Base-by-base conservation (phyloP, 2,329 filamentous ascomycete species). In the Neonectria hederae region DNA sequence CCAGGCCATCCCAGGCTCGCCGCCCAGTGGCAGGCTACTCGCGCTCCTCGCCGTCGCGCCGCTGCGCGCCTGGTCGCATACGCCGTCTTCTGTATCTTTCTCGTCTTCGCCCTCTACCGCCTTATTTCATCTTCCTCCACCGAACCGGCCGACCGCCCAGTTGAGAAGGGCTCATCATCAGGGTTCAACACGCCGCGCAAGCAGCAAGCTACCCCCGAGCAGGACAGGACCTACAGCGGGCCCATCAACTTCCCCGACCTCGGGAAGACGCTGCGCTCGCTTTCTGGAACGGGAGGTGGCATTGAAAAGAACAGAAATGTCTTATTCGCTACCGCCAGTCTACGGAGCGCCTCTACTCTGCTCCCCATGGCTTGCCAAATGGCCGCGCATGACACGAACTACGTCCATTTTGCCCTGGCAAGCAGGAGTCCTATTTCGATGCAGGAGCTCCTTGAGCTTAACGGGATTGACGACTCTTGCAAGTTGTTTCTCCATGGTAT, bases 311-410 rank as follows among this genome's bases (percentile, higher is more conserved):
- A 92, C 73, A 86, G 86, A 54, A 94, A 94, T 72, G 85, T 97
- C 17, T 78, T 97, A 3, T 97, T 97, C 75, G 90, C 90, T 5
- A 89, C 92, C 4, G 90, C 92, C 0, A 94, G 86, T 65, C 79
- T 97, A 54, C 87, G 87, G 76, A 96, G 92, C 74, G 88, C 89
- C 17, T 86, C 92, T 0, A 86, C 86, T 32, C 77, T 97, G 57
- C 81, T 97, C 32, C 93, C 94, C 0, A 83, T 97, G 75, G 93
- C 94, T 6, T 98, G 96, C 77, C 87, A 92, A 72, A 97, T 97
- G 94, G 90, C 89, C 7, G 77, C 78, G 22, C 85, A 89, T 77
- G 84, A 86, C 60, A 83, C 86, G 63, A 97, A 89, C 73, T 85
- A 89, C 66, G 93, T 97, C 9, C 95, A 98, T 76, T 90, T 97